phyloP scores from a whole-genome alignment of 1,139 yeast species.

The Schizosaccharomyces versatilis region DNA sequence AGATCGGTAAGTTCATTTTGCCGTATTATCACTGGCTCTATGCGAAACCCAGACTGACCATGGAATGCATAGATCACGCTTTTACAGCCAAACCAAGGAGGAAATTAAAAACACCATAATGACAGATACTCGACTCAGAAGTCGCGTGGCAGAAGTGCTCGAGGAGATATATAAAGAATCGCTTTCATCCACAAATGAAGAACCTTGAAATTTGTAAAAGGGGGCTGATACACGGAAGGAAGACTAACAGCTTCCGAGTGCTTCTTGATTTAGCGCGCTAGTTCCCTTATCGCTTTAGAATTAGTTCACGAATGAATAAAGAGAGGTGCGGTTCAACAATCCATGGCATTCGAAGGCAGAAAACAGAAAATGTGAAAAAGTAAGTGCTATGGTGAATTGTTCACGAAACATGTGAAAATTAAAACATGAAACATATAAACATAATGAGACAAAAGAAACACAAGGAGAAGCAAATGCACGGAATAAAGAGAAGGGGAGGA shows the following conservation, averaged over 20 bases:
- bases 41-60: not conserved
- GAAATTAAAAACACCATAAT: not conserved
- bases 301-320: too few species aligned
- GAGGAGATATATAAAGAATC: not conserved
- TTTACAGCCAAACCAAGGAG: not conserved
- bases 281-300: too few species aligned
- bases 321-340: too few species aligned
- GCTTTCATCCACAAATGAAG: not conserved
- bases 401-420: too few species aligned
- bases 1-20: slow-evolving; percentile 3
- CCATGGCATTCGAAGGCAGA: too few species aligned
- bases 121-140: not conserved
- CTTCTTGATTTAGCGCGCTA: too few species aligned
- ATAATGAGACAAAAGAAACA: not conserved
- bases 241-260: too few species aligned
- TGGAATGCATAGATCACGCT: not conserved
- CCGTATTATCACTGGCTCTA: not conserved
- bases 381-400: too few species aligned
- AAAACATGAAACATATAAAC: not conserved
- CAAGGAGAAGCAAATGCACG: too few species aligned
- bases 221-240: too few species aligned
- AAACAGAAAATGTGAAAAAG: too few species aligned
- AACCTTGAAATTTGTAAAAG: too few species aligned
- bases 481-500: not conserved
- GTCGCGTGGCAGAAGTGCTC: not conserved